These are phyloP conservation scores for Crucibulum laeve DNA, from an alignment of 768 basidiomycete species.

Conservation along the genomic window DNA sequence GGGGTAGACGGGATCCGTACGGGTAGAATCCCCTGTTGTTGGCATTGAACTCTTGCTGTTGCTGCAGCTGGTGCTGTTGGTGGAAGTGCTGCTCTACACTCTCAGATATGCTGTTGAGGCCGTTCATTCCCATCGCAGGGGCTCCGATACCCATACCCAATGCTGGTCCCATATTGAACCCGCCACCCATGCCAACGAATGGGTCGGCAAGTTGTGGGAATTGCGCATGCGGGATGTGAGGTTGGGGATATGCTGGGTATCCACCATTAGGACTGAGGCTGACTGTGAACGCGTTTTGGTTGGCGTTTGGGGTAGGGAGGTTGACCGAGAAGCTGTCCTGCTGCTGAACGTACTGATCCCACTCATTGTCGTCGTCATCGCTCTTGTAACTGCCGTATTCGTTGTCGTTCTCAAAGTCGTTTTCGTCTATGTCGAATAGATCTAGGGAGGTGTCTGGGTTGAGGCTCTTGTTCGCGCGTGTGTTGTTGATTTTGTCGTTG, in stretches of 20 bases:
- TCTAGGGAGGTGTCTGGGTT: slow-evolving; percentile 45
- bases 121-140: slow-evolving; percentile 17
- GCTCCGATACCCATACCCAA: no score
- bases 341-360: slow-evolving; percentile 24
- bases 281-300: slow-evolving; percentile 4
- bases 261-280: slow-evolving; percentile 17
- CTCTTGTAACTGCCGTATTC: no score
- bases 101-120: slow-evolving; percentile 32
- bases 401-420: slow-evolving; percentile 51
- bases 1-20: neutral
- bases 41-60: neutral
- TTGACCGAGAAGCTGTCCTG: slow-evolving; percentile 34
- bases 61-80: slow-evolving; percentile 19
- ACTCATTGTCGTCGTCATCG: no score
- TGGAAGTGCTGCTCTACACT: slow-evolving; percentile 41
- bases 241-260: slow-evolving; percentile 28
- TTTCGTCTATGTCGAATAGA: slow-evolving; percentile 74
- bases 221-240: slow-evolving; percentile 20
- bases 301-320: slow-evolving; percentile 23
- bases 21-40: neutral
- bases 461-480: slow-evolving; percentile 27
- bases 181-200: slow-evolving; percentile 25
- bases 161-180: slow-evolving; percentile 14
- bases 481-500: no score
- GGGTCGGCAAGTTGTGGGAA: slow-evolving; percentile 32